These are phyloP conservation scores for Botrytis tulipae DNA, from an alignment of 2,329 filamentous ascomycete genomes.

Conservation along the genomic window DNA sequence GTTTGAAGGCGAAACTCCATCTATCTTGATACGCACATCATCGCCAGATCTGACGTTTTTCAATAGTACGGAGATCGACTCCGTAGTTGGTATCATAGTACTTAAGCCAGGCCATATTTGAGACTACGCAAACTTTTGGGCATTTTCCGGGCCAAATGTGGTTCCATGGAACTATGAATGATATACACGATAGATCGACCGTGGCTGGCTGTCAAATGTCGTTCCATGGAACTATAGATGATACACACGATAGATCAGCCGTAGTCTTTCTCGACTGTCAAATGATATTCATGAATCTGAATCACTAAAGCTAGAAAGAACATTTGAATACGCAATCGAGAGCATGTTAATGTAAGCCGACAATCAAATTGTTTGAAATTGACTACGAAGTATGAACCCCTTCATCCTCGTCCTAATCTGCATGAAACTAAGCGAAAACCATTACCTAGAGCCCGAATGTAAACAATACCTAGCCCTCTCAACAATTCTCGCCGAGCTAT, in stretches of 20 bases:
- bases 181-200: neutral
- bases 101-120: neutral
- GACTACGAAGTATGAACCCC: neutral
- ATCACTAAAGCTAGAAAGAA: neutral
- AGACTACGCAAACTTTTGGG: neutral
- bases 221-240: neutral
- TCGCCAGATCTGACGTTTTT: conserved; percentile 9
- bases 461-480: neutral
- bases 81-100: neutral
- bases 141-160: neutral
- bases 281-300: conserved; percentile 10
- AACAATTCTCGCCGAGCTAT: neutral
- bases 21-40: neutral
- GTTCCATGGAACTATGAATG: neutral
- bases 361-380: neutral
- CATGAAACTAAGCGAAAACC: conserved; percentile 12
- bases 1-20: neutral
- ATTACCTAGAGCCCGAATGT: neutral
- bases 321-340: conserved; percentile 1
- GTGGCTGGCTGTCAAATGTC: neutral
- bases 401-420: conserved; percentile 7
- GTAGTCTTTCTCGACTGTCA: neutral
- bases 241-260: neutral
- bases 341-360: neutral
- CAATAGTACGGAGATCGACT: conserved; percentile 6